phyloP scores from a whole-genome alignment of 2,329 filamentous ascomycete species.

The Pseudogymnoascus sp. region DNA sequence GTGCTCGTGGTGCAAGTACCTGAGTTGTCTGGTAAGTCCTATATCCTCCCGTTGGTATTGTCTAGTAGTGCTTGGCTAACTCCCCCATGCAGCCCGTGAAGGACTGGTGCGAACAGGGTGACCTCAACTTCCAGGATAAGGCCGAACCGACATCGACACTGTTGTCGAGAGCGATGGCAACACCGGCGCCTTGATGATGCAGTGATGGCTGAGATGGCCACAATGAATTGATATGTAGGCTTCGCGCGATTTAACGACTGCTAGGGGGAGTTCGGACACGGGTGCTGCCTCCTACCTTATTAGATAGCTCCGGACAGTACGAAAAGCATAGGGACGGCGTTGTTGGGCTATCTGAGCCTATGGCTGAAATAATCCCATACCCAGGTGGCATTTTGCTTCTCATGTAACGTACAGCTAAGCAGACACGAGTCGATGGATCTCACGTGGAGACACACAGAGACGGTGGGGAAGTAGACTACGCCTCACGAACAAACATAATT shows the following conservation, averaged over 20 bases:
- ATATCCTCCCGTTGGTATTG: background rate
- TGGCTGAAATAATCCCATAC: background rate
- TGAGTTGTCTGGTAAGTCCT: slow-evolving; percentile 78
- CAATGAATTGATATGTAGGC: background rate
- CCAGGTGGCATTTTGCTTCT: background rate
- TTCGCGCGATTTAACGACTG: background rate
- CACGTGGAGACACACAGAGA: background rate
- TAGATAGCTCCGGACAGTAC: background rate
- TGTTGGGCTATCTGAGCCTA: background rate
- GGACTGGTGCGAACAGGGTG: slow-evolving; percentile 52
- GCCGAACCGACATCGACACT: background rate
- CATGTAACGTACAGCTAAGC: slow-evolving; percentile 5
- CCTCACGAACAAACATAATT: background rate
- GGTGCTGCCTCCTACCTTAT: background rate
- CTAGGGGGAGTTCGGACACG: background rate
- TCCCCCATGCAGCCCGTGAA: slow-evolving; percentile 45
- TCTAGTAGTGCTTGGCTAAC: slow-evolving; percentile 19
- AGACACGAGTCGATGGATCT: background rate
- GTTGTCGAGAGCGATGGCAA: background rate
- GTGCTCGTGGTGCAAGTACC: slow-evolving; percentile 89
- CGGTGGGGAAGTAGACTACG: background rate
- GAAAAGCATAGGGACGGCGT: slow-evolving; percentile 4
- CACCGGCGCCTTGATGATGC: background rate
- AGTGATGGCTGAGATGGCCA: background rate
- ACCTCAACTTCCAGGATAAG: background rate